Evolutionary conservation across 2,329 filamentous ascomycete species (phyloP).

Genomic region (Colletotrichum eremochloae): DNA sequence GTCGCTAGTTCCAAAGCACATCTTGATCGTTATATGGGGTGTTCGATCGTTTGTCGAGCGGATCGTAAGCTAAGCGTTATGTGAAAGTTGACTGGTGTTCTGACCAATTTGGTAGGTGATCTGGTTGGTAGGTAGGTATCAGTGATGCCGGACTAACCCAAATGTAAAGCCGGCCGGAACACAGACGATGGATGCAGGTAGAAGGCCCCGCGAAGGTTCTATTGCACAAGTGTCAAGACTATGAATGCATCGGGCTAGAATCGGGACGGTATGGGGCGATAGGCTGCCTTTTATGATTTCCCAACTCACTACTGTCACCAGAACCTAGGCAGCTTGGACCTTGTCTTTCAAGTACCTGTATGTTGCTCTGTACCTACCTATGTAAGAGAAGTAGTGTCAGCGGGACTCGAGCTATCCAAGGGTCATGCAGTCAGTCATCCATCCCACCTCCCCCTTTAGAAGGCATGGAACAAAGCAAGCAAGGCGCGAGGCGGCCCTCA

Average conservation of each 20-base stretch:
- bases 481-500: conserved; percentile 21
- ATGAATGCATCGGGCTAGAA: conserved; percentile 10
- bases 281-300: conserved; percentile 38
- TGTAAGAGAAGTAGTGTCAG: neutral
- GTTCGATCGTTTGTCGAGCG: neutral
- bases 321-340: conserved; percentile 17
- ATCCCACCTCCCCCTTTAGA: conserved; percentile 22
- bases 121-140: conserved; percentile 2
- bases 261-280: conserved; percentile 17
- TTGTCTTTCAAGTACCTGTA: conserved; percentile 4
- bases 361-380: neutral
- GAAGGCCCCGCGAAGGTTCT: conserved; percentile 34
- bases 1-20: conserved; percentile 62
- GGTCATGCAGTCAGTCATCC: conserved; percentile 31
- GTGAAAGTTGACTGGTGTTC: neutral
- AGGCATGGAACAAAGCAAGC: conserved; percentile 18
- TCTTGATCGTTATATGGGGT: conserved; percentile 48
- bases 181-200: conserved; percentile 18
- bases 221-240: conserved; percentile 28
- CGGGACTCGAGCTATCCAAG: conserved; percentile 30
- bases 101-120: neutral
- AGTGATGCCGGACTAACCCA: conserved; percentile 3
- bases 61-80: neutral
- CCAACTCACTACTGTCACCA: neutral
- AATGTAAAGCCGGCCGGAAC: neutral